Evolutionary conservation across 768 basidiomycete genomes (phyloP).

Genomic region (Lactarius hatsudake): DNA sequence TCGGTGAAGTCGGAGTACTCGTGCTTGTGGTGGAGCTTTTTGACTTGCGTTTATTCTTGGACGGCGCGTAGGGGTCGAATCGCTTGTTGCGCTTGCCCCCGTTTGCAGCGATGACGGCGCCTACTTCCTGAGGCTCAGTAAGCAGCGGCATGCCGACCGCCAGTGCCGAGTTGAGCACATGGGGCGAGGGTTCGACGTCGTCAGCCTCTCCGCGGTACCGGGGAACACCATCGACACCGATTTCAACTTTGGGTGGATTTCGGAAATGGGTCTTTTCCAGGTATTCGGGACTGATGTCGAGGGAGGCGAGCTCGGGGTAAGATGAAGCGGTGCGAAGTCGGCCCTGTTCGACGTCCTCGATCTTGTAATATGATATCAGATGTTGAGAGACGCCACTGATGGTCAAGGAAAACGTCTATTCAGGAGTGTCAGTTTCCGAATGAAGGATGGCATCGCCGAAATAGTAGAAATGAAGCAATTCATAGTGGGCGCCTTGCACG

Average conservation of each 20-base stretch:
- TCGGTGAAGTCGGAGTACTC: conserved; percentile 23
- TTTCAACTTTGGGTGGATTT: conserved; percentile 83
- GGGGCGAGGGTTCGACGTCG: conserved; percentile 44
- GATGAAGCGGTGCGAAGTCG: conserved; percentile 86
- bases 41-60: conserved; percentile 24
- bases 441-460: conserved; percentile 2
- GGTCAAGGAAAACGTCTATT: conserved; percentile 86
- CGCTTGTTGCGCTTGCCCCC: conserved; percentile 34
- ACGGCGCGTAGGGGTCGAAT: conserved; percentile 34
- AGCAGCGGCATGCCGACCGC: conserved; percentile 26
- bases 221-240: conserved; percentile 77
- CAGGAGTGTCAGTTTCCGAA: conserved; percentile 15
- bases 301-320: conserved; percentile 78
- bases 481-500: background rate
- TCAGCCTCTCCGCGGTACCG: conserved; percentile 84
- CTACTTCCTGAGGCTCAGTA: conserved; percentile 26
- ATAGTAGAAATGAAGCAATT: conserved; percentile 10
- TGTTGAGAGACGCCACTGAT: conserved; percentile 86
- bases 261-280: conserved; percentile 90
- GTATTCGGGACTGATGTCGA: conserved; percentile 86
- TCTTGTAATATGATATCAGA: conserved; percentile 91
- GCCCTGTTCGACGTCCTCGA: conserved; percentile 87
- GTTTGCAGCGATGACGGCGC: conserved; percentile 9
- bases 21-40: conserved; percentile 15
- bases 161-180: conserved; percentile 30